phyloP scores from a whole-genome alignment of 805 yeast species.

The Candida maris region DNA sequence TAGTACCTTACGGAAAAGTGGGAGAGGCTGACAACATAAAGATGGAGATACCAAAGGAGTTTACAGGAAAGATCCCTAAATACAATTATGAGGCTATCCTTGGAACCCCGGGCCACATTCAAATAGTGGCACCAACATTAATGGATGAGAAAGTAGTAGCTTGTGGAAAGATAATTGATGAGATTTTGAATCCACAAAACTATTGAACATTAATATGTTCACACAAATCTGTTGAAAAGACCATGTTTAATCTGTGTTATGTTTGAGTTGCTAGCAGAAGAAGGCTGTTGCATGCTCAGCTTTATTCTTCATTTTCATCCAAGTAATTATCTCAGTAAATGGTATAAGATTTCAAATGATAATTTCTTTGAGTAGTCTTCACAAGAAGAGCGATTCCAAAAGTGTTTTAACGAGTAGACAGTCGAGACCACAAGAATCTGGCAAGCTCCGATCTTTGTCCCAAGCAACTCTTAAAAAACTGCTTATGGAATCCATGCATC shows the following conservation, averaged over 20 bases:
- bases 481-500: constrained; percentile 9
- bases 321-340: too few species aligned
- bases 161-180: constrained; percentile 3
- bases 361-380: too few species aligned
- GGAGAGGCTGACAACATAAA: constrained; percentile 20
- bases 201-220: too few species aligned
- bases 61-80: constrained; percentile 11
- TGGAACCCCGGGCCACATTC: constrained; percentile 59
- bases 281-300: too few species aligned
- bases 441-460: too few species aligned
- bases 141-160: constrained; percentile 50
- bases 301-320: too few species aligned
- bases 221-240: too few species aligned
- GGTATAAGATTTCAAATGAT: too few species aligned
- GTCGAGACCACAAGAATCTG: constrained; percentile 8
- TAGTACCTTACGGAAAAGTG: constrained; percentile 38
- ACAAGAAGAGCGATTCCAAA: neutral
- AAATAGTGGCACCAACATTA: constrained; percentile 50
- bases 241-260: too few species aligned
- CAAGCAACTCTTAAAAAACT: too few species aligned
- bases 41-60: neutral
- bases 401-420: constrained; percentile 5
- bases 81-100: constrained; percentile 50
- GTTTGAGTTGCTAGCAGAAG: too few species aligned
- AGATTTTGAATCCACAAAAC: constrained; percentile 1